Percentiles rank a stretch among this genome's conserved stretches.
phyloP scores from a whole-genome alignment of 2,329 filamentous ascomycete species.

The Emmonsia crescens region DNA sequence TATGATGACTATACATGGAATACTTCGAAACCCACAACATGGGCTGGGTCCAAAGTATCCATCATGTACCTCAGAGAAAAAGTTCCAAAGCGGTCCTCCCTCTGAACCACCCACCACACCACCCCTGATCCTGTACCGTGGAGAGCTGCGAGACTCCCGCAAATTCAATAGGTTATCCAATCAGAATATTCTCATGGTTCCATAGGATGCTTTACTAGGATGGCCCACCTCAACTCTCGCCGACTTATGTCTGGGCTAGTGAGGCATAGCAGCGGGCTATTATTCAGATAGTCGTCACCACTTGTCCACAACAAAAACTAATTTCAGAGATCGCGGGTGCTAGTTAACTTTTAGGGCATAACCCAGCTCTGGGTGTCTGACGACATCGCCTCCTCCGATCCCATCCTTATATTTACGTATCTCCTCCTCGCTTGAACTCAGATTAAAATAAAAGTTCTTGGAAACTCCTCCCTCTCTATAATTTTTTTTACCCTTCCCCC shows the following conservation, averaged over 20 bases:
- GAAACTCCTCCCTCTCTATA: neutral
- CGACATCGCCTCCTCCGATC: slow-evolving; percentile 3
- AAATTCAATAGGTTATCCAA: neutral
- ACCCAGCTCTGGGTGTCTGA: slow-evolving; percentile 1
- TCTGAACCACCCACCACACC: neutral
- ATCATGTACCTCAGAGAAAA: neutral
- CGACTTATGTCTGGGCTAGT: neutral
- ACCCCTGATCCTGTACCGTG: neutral
- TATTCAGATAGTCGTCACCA: slow-evolving; percentile 4
- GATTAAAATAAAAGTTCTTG: neutral
- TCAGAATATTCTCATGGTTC: neutral
- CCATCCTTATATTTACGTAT: neutral
- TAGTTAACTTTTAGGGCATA: neutral
- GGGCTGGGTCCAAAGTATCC: slow-evolving; percentile 1
- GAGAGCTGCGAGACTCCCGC: neutral
- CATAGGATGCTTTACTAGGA: neutral
- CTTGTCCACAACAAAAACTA: neutral
- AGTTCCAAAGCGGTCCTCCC: neutral
- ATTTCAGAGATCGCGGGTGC: neutral
- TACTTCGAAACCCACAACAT: neutral
- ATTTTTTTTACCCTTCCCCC: neutral
- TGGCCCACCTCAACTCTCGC: slow-evolving; percentile 1
- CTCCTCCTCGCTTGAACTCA: neutral
- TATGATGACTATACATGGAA: neutral
- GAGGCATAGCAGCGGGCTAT: neutral